phyloP scores from a whole-genome alignment of 140 eudicot species.

The Anethum foeniculum region DNA sequence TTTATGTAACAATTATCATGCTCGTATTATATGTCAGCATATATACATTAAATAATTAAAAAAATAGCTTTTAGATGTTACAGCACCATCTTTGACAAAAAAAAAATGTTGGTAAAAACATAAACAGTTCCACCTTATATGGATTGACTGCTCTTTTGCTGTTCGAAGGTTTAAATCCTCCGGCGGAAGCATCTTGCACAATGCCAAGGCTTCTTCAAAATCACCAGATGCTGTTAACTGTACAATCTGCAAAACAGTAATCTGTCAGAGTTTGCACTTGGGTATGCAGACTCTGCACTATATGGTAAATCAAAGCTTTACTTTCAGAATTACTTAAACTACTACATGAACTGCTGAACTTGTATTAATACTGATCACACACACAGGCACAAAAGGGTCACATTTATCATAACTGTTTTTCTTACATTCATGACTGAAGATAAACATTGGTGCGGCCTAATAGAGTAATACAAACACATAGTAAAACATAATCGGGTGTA shows the following conservation, averaged over 20 bases:
- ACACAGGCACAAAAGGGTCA: not conserved
- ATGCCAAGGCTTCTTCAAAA: conserved; percentile 90
- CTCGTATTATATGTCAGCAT: not conserved
- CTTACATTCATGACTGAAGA: not conserved
- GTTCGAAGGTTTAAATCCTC: conserved; percentile 93
- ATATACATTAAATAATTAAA: not conserved
- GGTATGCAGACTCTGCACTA: not conserved
- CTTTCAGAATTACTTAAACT: not conserved
- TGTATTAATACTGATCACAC: not conserved
- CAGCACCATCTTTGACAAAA: not conserved
- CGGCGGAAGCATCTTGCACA: conserved; percentile 90
- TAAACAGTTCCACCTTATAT: conserved; percentile 52
- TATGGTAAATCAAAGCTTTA: not conserved
- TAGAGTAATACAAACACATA: not conserved
- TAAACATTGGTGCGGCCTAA: not conserved
- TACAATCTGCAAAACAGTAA: conserved; percentile 60
- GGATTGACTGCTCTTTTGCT: conserved; percentile 92
- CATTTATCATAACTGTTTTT: not conserved
- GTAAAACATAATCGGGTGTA: not conserved
- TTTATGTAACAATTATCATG: not conserved
- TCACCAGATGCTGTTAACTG: conserved; percentile 97
- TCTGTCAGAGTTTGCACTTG: not conserved
- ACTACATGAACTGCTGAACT: not conserved
- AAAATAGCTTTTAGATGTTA: not conserved
- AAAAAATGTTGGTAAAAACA: not conserved